These are phyloP conservation scores for Wickerhamomyces bovis DNA, from an alignment of 805 yeast species.

Conservation along the genomic window DNA sequence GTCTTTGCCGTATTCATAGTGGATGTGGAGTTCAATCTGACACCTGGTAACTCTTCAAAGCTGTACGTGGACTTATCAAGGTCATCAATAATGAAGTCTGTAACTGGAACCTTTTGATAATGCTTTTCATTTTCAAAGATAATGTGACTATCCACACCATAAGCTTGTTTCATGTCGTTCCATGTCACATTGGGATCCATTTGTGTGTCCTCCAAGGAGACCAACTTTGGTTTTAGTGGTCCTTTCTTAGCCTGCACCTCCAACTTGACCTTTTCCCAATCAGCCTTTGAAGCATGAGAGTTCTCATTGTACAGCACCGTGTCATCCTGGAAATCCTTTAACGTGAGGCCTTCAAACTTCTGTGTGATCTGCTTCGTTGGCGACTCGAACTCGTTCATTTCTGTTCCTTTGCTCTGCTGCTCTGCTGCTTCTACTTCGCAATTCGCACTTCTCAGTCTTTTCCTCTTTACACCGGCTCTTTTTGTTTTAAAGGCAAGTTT, in stretches of 20 bases:
- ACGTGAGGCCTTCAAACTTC: background rate
- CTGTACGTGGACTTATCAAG: slow-evolving; percentile 17
- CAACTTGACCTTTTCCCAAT: background rate
- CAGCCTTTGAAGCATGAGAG: background rate
- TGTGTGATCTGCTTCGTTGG: background rate
- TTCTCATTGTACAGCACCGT: background rate
- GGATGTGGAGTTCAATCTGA: slow-evolving; percentile 10
- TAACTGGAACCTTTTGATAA: background rate
- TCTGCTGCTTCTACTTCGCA: too few relatives aligned
- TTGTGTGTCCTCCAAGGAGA: background rate
- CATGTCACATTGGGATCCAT: slow-evolving; percentile 13
- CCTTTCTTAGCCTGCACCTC: background rate
- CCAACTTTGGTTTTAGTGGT: background rate
- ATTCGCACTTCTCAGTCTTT: too few relatives aligned
- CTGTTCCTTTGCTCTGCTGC: too few relatives aligned
- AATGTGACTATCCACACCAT: slow-evolving; percentile 9
- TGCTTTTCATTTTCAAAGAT: slow-evolving; percentile 5
- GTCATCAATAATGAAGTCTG: background rate
- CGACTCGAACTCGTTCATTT: background rate
- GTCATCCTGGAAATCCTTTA: background rate
- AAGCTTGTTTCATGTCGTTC: slow-evolving; percentile 19
- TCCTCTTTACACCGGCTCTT: too few relatives aligned
- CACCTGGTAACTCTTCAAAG: slow-evolving; percentile 19
- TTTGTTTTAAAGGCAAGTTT: too few relatives aligned
- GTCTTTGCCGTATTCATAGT: slow-evolving; percentile 15